Evolutionary conservation across 352 stramenopile species (phyloP).

Genomic region (Discostella stelligera): DNA sequence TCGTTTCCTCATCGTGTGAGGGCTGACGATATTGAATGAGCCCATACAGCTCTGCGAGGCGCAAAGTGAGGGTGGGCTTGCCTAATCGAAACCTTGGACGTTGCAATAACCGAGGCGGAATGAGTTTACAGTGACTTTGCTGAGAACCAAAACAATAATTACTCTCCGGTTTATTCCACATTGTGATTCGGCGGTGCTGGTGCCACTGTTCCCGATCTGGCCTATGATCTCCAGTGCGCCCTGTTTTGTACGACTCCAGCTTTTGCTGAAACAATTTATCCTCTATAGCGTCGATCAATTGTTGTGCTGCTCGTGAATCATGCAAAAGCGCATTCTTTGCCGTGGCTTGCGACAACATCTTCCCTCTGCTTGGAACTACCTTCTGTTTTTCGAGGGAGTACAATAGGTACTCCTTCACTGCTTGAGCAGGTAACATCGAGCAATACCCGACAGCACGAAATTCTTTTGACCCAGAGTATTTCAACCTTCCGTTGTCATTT

Average conservation of each 20-base stretch:
- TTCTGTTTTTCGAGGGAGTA: constrained; percentile 36
- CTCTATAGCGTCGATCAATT: constrained; percentile 9
- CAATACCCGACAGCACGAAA: constrained; percentile 52
- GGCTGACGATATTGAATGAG: constrained; percentile 53
- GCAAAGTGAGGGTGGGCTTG: constrained; percentile 45
- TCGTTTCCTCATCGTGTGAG: constrained; percentile 18
- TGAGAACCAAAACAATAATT: background rate
- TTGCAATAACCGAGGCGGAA: constrained; percentile 28
- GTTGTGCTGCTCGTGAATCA: constrained; percentile 2
- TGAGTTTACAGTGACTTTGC: background rate
- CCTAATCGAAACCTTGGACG: constrained; percentile 56
- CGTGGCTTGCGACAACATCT: background rate
- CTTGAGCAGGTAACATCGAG: constrained; percentile 50
- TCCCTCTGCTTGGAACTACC: constrained; percentile 14
- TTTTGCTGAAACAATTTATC: constrained; percentile 39
- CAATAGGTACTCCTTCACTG: constrained; percentile 36
- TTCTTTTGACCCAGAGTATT: constrained; percentile 16
- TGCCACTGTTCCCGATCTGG: constrained; percentile 45
- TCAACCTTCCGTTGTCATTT: background rate
- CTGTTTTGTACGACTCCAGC: constrained; percentile 63
- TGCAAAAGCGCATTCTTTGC: background rate
- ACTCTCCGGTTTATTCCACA: constrained; percentile 34
- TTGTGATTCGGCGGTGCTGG: constrained; percentile 29
- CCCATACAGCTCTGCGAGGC: constrained; percentile 68
- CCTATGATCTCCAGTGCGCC: constrained; percentile 50